Evolutionary conservation across 495 filamentous ascomycete species (phyloP).

Genomic region (Aspergillus steynii): DNA sequence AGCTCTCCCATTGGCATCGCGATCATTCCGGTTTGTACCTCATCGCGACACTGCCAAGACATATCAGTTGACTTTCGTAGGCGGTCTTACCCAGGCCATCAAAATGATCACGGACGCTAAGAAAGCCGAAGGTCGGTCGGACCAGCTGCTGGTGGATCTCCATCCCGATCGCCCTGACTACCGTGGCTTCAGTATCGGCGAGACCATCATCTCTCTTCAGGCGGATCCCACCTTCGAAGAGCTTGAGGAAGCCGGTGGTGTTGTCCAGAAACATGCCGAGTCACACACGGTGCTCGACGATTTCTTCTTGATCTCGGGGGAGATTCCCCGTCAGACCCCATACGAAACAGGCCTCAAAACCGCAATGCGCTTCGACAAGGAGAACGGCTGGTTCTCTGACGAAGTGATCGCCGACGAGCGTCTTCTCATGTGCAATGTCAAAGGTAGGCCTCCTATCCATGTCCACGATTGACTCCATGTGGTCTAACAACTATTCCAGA

Average conservation of each 20-base stretch:
- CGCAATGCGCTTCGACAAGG: conserved; percentile 48
- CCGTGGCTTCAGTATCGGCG: conserved; percentile 48
- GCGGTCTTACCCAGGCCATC: conserved; percentile 49
- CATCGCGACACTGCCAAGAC: neutral
- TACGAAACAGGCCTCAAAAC: conserved; percentile 55
- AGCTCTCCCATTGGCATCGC: conserved; percentile 72
- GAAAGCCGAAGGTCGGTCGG: conserved; percentile 26
- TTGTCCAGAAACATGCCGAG: conserved; percentile 42
- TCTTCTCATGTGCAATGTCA: conserved; percentile 58
- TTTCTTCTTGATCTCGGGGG: conserved; percentile 58
- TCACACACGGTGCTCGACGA: conserved; percentile 54
- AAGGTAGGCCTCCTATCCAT: conserved; percentile 37
- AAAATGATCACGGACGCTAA: conserved; percentile 51
- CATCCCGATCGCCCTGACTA: conserved; percentile 58
- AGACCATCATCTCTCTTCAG: conserved; percentile 51
- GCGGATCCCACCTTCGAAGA: conserved; percentile 59
- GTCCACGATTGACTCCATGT: neutral
- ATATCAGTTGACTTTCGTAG: conserved; percentile 17
- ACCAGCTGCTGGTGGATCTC: conserved; percentile 47
- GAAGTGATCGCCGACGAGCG: conserved; percentile 59
- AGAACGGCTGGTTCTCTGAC: conserved; percentile 54
- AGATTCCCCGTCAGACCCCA: conserved; percentile 53
- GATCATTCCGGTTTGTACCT: conserved; percentile 52
- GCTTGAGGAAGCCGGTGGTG: conserved; percentile 48
- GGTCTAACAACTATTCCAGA: conserved; percentile 21